Base-by-base conservation (phyloP, 2,329 filamentous ascomycete species). In the Sporothrix pseudoabietina region DNA sequence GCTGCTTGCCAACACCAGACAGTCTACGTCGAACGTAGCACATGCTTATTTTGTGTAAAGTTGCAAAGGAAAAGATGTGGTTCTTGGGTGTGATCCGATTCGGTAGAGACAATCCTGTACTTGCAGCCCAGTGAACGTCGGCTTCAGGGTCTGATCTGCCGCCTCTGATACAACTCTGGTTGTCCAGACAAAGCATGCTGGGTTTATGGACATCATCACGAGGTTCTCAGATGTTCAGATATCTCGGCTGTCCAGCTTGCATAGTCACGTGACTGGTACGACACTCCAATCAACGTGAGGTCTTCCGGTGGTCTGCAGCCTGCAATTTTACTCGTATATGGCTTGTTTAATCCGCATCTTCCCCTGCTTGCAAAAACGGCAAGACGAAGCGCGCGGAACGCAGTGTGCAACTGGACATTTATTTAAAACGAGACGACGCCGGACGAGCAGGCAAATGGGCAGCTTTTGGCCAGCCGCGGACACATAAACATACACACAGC, bases 11-110 rank as follows among this genome's bases (percentile, higher is more conserved):
- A 49, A 61, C n/a, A 39, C 4, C 32, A n/a, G 39, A 0, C 57
- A 41, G 8, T 4, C 8, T 9, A 5, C 57, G 57, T 61, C 32
- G 39, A 16, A 47, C 39, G 61, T 66, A 8, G 61, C 26, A 47
- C 61, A 44, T 66, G 61, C 39, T 66, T 66, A 47, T 39, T 65
- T 14, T 66, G 22, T 47, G 61, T 7, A 44, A 44, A 44, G 39
- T 22, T 47, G 39, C 10, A n/a, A 32, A 26, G 22, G 4, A 3
- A 16, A 30, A 12, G n/a, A 26, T 30, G 22, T 47, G 61, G 61
- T 47, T 12, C 47, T 5, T 16, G 61, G 39, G 6, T 30, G 39
- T 39, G 22, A 59, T 35, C 22, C 7, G 8, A 26, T 10, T 30
- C 12, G 61, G 61, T 6, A 30, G 22, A 16, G 22, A 16, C 22